Evolutionary conservation across 176 grass and related monocot genomes (phyloP).

Genomic region (Echinochloa phyllopogon): DNA sequence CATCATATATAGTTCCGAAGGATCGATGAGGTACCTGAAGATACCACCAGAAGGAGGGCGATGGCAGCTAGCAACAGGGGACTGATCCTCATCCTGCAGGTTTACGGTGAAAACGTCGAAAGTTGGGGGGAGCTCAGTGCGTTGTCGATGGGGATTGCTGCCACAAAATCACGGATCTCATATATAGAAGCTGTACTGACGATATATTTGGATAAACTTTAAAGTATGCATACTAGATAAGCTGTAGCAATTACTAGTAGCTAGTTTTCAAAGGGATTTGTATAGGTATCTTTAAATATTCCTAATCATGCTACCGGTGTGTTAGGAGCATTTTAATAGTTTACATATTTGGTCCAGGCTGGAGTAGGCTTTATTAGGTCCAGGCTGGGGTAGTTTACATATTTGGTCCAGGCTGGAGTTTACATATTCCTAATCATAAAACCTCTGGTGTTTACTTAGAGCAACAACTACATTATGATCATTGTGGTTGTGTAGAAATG

Average conservation of each 20-base stretch:
- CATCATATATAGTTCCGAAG: background rate
- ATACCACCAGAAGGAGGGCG: constrained; percentile 37
- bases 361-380: too few relatives aligned
- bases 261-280: background rate
- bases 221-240: background rate
- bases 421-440: too few relatives aligned
- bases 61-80: background rate
- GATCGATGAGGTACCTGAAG: background rate
- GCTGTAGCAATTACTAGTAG: background rate
- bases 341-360: background rate
- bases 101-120: background rate
- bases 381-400: too few relatives aligned
- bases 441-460: too few relatives aligned
- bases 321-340: background rate
- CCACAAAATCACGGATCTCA: background rate
- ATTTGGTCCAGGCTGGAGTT: too few relatives aligned
- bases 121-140: background rate
- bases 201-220: background rate
- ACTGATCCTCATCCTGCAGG: background rate
- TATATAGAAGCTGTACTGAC: background rate
- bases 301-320: background rate
- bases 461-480: too few relatives aligned
- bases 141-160: background rate
- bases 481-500: too few relatives aligned
- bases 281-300: background rate